Conservation (phyloP, 129 eudicot species). For the Flaveria trinervia region DNA sequence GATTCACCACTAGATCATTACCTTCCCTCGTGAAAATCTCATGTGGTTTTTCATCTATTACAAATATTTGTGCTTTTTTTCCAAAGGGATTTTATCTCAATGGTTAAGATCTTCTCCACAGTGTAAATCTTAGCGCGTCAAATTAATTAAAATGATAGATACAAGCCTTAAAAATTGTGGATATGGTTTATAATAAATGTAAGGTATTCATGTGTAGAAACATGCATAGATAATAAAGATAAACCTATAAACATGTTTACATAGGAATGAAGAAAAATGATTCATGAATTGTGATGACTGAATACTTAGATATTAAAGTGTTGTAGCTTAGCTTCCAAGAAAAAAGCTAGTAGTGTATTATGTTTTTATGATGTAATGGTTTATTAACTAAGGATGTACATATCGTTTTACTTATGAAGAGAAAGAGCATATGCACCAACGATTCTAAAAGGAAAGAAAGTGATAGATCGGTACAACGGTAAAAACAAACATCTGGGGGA, state of each 20-base stretch:
- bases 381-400: neutral
- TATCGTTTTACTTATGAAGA: too few species aligned
- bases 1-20: too few species aligned
- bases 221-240: neutral
- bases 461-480: too few species aligned
- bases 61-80: too few species aligned
- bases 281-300: neutral
- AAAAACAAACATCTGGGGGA: too few species aligned
- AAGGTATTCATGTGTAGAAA: neutral
- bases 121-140: conserved; percentile 46
- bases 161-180: neutral
- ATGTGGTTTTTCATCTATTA: too few species aligned
- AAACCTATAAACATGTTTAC: neutral
- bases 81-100: conserved; percentile 15
- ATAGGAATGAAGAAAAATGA: neutral
- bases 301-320: too few species aligned
- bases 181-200: neutral
- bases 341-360: too few species aligned
- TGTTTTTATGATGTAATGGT: neutral
- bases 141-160: neutral
- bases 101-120: conserved; percentile 62
- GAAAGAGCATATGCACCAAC: too few species aligned
- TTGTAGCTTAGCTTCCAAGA: too few species aligned
- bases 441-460: too few species aligned
- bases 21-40: too few species aligned